Evolutionary conservation across 345 rosid genomes (phyloP), one percentile per base, ranked within the genome.

Genomic region (Moricandia arvensis): DNA sequence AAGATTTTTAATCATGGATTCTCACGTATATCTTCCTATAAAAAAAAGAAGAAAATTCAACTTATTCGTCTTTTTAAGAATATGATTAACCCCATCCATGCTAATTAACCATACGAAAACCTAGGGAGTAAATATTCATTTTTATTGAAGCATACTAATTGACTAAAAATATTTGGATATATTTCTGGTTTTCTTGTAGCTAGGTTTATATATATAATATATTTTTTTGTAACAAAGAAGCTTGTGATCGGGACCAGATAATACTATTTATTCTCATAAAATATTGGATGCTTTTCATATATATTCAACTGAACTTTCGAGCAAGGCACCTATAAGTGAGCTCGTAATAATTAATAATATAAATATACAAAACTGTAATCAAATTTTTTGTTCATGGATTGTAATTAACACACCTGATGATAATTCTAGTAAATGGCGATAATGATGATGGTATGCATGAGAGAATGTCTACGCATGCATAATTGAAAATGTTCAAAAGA

Each of bases 401-500:
- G 38, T 16, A 69, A 63, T 21, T 31, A 64, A 47, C 34, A 47
- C 65, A 59, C 11, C 61, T 34, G 69, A 59, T 34, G 69, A 59
- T 47, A 47, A 35, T 66, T 33, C n/a, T 8, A 11, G 68, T 66
- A 59, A 65, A 71, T 71, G 57, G 66, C 72, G 72, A 77, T 65
- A 59, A 71, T 77, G 73, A 77, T 77, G 76, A 77, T 66, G 68
- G 29, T 71, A 59, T 77, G 76, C 80, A 77, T 77, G 80, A 77
- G 71, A 54, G 67, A 77, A 72, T 58, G 47, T 49, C 68, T 59
- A 18, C 80, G 80, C 80, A 77, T 77, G 80, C 80, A 77, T 34
- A 59, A 27, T 57, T 68, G 13, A 71, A 77, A 77, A 71, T 54
- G 67, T 72, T 67, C 65, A 49, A 77, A 38, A 30, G 71, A 49